These are phyloP conservation scores for Polytrichum formosum DNA, from an alignment of 225 moss, liverwort and hornwort species.

Conservation along the genomic window DNA sequence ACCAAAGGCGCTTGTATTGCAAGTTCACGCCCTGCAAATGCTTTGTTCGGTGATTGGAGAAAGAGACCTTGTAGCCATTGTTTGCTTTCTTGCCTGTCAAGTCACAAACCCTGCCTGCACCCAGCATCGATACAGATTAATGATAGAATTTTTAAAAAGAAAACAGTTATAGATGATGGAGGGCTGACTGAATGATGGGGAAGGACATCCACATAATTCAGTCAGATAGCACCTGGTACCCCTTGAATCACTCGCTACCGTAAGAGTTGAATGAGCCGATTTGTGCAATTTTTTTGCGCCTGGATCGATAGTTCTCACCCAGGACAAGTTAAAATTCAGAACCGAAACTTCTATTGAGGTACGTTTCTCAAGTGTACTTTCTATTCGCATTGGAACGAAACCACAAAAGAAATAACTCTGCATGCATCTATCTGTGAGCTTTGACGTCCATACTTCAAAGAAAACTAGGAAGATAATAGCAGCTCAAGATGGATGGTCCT, in stretches of 20 bases:
- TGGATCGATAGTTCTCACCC: no score
- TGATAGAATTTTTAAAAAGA: no score
- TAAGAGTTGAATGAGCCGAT: background rate
- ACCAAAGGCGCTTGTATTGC: constrained; percentile 70
- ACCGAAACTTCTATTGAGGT: no score
- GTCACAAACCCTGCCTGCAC: constrained; percentile 49
- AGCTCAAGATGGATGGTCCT: background rate
- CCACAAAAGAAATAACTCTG: no score
- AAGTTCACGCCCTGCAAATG: constrained; percentile 54
- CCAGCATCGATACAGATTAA: background rate
- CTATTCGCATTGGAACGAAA: no score
- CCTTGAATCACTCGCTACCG: background rate
- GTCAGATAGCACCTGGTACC: background rate
- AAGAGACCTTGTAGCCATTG: constrained; percentile 67
- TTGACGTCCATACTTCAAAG: background rate
- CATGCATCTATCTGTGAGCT: no score
- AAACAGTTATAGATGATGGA: background rate
- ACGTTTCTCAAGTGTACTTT: no score
- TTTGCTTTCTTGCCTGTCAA: constrained; percentile 64
- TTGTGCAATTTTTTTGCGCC: background rate
- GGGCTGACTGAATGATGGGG: no score
- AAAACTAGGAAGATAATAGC: background rate
- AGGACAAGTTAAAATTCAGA: no score
- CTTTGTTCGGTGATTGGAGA: constrained; percentile 60
- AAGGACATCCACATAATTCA: constrained; percentile 3